Base-by-base conservation (phyloP, 352 stramenopile genomes). In the Pythium folliculosum region DNA sequence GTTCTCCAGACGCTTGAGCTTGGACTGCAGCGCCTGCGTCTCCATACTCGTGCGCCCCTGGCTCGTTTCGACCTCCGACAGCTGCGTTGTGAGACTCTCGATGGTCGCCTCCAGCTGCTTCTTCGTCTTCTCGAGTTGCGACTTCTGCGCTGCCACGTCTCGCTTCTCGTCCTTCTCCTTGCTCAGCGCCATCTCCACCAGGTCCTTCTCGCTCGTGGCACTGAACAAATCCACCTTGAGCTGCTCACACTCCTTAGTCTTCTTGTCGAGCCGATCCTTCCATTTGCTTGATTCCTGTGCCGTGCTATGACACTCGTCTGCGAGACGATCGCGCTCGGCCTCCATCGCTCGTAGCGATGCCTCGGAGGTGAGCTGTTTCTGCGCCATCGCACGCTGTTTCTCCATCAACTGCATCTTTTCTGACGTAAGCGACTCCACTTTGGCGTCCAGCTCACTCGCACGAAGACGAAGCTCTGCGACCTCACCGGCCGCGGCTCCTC, bases 341-440 rank as follows among this genome's bases (percentile, higher is more conserved):
- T 63, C 35, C 38, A 38, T 35, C 23, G 23, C 59, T 0, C 68
- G 55, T 7, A 66, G 27, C 5, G 56, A 61, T 6, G 56, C 56
- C 32, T 71, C 64, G 13, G 4, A 30, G 45, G 35, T 57, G 44
- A 65, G 80, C 66, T 53, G 58, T 35, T 62, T 83, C 67, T 67
- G 75, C 60, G 17, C 77, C 60, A 45, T 45, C 43, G n/a, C 61
- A 32, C 48, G 64, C 38, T 54, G 48, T 43, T 83, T 83, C 44
- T 86, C 77, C 8, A 53, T 35, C 14, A 77, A 44, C 27, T 82
- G 71, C 4, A 65, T 43, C 35, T 81, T 83, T 23, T 82, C 63
- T 1, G 37, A 49, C 47, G 56, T 64, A 0, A 83, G 55, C 14
- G 47, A 30, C 2, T 77, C 70, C 3, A 80, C 13, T 51, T 70